Base-by-base conservation (phyloP, 1,284 basidiomycete genomes). In the Heterobasidion parviporum region DNA sequence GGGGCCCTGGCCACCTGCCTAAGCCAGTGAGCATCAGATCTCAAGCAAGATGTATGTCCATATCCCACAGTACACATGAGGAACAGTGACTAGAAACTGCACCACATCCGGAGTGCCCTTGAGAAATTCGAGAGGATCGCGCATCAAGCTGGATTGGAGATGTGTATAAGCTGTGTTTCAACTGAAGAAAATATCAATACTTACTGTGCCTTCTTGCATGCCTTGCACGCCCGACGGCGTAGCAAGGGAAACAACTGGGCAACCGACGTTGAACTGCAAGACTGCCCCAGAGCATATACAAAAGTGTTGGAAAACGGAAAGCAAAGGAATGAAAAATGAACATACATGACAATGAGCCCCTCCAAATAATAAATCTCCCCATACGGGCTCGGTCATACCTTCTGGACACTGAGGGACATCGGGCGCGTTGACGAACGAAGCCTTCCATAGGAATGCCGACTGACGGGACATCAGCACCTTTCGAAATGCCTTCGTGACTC, bases 181-280 rank as follows among this genome's bases (percentile, higher is more conserved):
- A 15, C 6, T 41, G 6, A 20, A 14, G 2, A 10, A 7, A 9
- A 14, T 18, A 2, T 18, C 18, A 20, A 2, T 5, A 18, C 59
- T 33, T 35, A 60, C 59, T 58, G 57, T 7, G 18, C 4, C 46
- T 46, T 26, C 48, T 53, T 50, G 45, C 59, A 60, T 4, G 41
- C 35, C 33, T 53, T 58, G 52, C 59, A 60, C 9, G 54, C 57
- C 6, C 59, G 53, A 41, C 59, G 56, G n/a, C 57, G 57, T 14
- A 60, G 34, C 7, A 49, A 44, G 53, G 58, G 58, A 14, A 55
- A 14, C 6, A 60, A 44, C 9, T 47, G 58, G 1, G 12, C 44
- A n/a, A 60, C 57, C 16, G 50, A 51, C 33, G 54, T 57, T 15
- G 56, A 46, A 6, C 50, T 54, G 9, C 59, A 60, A 32, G 36